Evolutionary conservation across 306 rosid genomes (phyloP).

Genomic region (Begonia fuchsioides): DNA sequence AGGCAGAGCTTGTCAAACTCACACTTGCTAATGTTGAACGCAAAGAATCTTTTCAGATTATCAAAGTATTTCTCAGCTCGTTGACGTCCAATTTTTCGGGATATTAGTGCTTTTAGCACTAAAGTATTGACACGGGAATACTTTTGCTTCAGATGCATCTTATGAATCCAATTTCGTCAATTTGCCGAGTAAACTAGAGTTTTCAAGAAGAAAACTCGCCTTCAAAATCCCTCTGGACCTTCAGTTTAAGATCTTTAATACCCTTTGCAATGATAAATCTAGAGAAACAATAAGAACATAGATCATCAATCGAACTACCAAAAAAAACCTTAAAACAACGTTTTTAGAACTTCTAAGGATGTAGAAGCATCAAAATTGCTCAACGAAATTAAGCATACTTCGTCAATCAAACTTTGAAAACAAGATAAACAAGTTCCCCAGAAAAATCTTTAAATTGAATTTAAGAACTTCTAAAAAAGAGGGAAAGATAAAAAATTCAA

Average conservation of each 20-base stretch:
- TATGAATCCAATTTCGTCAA: constrained; percentile 8
- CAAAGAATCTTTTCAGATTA: constrained; percentile 47
- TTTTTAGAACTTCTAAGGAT: no score
- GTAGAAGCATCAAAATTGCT: no score
- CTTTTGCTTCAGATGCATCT: constrained; percentile 32
- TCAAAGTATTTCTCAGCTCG: constrained; percentile 63
- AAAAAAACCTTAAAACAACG: no score
- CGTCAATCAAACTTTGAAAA: no score
- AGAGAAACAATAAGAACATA: background rate
- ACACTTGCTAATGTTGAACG: constrained; percentile 49
- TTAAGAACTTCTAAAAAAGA: no score
- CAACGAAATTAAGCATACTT: no score
- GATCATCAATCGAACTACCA: no score
- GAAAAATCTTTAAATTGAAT: no score
- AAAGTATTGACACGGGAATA: constrained; percentile 48
- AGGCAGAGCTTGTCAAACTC: constrained; percentile 59
- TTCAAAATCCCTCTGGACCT: constrained; percentile 21
- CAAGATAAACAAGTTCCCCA: no score
- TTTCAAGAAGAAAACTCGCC: constrained; percentile 15
- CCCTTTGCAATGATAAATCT: constrained; percentile 27
- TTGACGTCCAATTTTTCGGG: constrained; percentile 52
- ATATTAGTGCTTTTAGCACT: constrained; percentile 62
- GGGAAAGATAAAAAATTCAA: no score
- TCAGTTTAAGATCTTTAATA: constrained; percentile 34
- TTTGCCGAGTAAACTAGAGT: constrained; percentile 15